Base-by-base conservation (phyloP, 2,329 filamentous ascomycete genomes). In the Volutella citrinella region DNA sequence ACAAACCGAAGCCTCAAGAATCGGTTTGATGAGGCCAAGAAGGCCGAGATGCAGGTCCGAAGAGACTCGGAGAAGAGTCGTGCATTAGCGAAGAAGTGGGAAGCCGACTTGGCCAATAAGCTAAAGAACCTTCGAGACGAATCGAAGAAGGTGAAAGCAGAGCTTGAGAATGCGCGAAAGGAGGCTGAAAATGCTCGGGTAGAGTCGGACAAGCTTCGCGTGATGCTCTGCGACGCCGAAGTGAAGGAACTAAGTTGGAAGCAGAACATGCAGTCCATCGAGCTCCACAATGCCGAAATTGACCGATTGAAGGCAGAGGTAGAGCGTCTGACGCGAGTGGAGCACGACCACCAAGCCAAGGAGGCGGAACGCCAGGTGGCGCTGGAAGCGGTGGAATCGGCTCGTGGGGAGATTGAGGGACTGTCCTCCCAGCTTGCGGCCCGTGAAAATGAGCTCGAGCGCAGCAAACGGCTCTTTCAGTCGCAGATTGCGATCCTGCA, bases 21-120 rank as follows among this genome's bases (percentile, higher is more conserved):
- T 34, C 82, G 84, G 33, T 72, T 88, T 8, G 80, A 84, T 35
- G 84, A 87, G 36, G 80, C 83, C 3, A 86, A 85, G 51, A 79
- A 82, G 47, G 68, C 76, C 3, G 84, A 87, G 57, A 69, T 77
- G 40, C 81, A 85, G 52, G 73, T 83, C 31, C 82, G 80, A 50
- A 84, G 79, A 44, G 85, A 90, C 49, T 80, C 78, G 0, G 78
- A 87, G 40, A 83, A 80, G 48, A 82, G 82, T 27, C 78, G 85
- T 20, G 79, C 75, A 23, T 74, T 89, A 48, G 76, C 82, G 3
- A 87, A 87, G 63, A 90, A 87, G 55, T 86, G 84, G 76, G 87
- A 91, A 52, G 76, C 72, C 3, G 82, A 87, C 46, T 68, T 89
- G 19, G 78, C 75, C 30, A 69, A 70, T 32, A 87, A 85, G 58